These are phyloP conservation scores for Cladosporium sp. DNA, from an alignment of 2,329 filamentous ascomycete species.

Conservation along the genomic window DNA sequence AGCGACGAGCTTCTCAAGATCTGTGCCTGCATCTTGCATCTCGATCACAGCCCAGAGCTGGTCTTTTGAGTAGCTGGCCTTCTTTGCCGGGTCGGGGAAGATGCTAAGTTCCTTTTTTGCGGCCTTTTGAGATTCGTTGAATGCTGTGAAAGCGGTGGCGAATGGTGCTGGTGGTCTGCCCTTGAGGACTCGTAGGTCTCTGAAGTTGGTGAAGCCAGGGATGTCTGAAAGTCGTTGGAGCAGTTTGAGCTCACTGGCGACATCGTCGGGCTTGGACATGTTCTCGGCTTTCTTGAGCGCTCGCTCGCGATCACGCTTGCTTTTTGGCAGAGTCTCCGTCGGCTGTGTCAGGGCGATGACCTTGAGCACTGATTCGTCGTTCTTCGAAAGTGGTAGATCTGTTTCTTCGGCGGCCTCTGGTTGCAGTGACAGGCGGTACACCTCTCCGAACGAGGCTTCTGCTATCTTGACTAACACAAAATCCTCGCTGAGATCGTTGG, in stretches of 20 bases:
- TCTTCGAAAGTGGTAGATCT: conserved; percentile 23
- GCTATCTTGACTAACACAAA: conserved; percentile 61
- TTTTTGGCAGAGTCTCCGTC: conserved; percentile 43
- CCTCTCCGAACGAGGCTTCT: conserved; percentile 66
- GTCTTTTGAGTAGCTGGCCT: conserved; percentile 52
- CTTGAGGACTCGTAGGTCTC: conserved; percentile 58
- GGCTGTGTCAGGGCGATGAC: conserved; percentile 43
- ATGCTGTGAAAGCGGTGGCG: conserved; percentile 46
- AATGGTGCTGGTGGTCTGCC: conserved; percentile 57
- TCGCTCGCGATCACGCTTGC: conserved; percentile 52
- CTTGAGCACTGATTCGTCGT: conserved; percentile 51
- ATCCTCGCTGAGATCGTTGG: conserved; percentile 41
- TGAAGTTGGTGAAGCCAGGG: conserved; percentile 63
- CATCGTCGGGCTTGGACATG: conserved; percentile 47
- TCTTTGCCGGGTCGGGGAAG: conserved; percentile 59
- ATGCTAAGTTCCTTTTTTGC: conserved; percentile 43
- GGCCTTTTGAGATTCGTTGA: conserved; percentile 45
- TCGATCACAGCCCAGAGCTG: conserved; percentile 66
- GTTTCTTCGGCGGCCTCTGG: conserved; percentile 27
- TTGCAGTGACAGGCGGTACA: conserved; percentile 57
- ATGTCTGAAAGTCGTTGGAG: conserved; percentile 59
- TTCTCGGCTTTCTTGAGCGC: conserved; percentile 43
- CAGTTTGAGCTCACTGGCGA: conserved; percentile 51
- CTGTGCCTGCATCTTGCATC: conserved; percentile 65
- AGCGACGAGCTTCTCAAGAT: conserved; percentile 47